Conservation (phyloP, 805 yeast genomes). For the Hyphopichia homilentoma region DNA sequence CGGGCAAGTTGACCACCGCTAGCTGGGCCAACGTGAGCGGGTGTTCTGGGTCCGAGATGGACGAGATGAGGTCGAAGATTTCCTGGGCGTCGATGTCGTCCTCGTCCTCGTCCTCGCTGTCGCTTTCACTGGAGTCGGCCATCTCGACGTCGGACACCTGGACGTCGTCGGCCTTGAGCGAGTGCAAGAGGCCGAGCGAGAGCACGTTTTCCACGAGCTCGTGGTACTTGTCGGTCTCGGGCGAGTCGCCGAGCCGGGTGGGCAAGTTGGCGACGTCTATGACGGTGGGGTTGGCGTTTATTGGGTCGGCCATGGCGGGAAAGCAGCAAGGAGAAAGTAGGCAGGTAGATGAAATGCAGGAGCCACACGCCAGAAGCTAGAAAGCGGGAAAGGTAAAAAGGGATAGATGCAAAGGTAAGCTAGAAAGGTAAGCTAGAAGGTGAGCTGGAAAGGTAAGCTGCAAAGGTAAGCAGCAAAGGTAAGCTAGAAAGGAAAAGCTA, state of each 20-base stretch:
- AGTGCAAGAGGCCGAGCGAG: too few species aligned
- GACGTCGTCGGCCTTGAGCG: too few species aligned
- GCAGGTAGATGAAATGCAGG: too few species aligned
- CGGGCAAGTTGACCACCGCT: conserved; percentile 84
- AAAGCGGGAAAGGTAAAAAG: too few species aligned
- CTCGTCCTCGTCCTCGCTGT: conserved; percentile 34
- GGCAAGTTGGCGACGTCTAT: conserved; percentile 76
- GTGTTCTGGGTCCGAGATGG: conserved; percentile 95
- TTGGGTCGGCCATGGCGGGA: conserved; percentile 64
- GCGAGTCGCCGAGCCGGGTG: conserved; percentile 42
- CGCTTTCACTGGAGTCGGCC: conserved; percentile 20
- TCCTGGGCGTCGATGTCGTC: conserved; percentile 87
- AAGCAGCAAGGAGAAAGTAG: too few species aligned
- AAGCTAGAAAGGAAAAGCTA: too few species aligned
- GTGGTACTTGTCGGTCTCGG: conserved; percentile 10
- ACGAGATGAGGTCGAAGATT: conserved; percentile 78
- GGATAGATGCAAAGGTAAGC: not conserved
- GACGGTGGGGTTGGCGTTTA: conserved; percentile 89
- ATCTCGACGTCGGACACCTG: conserved; percentile 10
- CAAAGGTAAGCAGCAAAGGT: not conserved
- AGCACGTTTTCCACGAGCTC: conserved; percentile 25
- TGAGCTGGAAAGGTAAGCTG: not conserved
- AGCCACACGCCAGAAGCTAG: too few species aligned
- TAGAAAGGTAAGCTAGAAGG: not conserved
- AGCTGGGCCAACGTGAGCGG: conserved; percentile 92